phyloP scores from a whole-genome alignment of 2,329 filamentous ascomycete species.

The Bipolaris victoriae region DNA sequence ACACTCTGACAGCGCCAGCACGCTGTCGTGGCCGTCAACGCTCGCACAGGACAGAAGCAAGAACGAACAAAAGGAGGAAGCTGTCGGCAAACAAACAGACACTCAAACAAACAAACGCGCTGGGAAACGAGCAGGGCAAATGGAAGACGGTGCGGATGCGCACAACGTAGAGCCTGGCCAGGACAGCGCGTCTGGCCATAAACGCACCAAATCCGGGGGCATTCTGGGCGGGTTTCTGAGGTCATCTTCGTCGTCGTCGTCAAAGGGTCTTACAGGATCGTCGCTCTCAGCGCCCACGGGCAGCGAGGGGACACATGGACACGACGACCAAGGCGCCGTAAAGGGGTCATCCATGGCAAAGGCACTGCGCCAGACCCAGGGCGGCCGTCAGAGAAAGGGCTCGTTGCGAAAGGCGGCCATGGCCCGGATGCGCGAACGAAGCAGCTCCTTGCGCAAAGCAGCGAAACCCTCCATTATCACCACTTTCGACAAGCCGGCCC shows the following conservation, averaged over 20 bases:
- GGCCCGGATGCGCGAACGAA: constrained; percentile 58
- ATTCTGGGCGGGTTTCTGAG: constrained; percentile 63
- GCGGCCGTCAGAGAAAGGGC: constrained; percentile 71
- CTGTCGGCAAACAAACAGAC: neutral
- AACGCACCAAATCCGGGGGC: constrained; percentile 65
- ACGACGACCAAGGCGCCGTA: constrained; percentile 38
- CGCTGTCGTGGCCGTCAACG: constrained; percentile 18
- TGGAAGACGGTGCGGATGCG: neutral
- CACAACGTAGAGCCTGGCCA: constrained; percentile 9
- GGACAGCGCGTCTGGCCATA: constrained; percentile 7
- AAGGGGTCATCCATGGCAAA: constrained; percentile 33
- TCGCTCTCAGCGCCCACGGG: constrained; percentile 41
- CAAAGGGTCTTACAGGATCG: constrained; percentile 8
- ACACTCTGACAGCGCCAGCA: constrained; percentile 19
- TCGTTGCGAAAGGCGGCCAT: constrained; percentile 88
- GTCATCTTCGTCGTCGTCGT: constrained; percentile 18
- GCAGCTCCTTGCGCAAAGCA: constrained; percentile 36
- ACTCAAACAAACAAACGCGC: too few relatives aligned
- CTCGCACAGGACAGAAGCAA: constrained; percentile 2
- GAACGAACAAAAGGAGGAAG: constrained; percentile 33
- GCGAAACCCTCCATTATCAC: constrained; percentile 26
- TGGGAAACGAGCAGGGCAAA: too few relatives aligned
- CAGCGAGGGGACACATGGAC: constrained; percentile 26
- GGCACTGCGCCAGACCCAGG: constrained; percentile 57
- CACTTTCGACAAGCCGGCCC: constrained; percentile 47